Evolutionary conservation across 176 grass and related monocot species (phyloP).

Genomic region (Areca catechu): DNA sequence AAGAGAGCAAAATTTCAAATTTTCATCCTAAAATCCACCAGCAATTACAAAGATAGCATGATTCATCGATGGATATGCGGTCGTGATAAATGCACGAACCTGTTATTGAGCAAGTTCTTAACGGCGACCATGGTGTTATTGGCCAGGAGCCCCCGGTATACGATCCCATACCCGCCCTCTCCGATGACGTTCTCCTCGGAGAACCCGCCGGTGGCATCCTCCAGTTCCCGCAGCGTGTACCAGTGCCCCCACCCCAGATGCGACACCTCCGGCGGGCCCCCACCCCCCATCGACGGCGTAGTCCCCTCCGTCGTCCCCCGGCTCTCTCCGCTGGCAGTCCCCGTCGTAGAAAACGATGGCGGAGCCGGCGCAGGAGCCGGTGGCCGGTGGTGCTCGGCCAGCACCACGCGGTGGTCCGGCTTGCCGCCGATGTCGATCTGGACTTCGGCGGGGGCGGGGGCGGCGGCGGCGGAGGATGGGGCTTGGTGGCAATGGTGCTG

Average conservation of each 20-base stretch:
- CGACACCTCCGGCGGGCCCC: constrained; percentile 39
- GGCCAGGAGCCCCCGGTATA: constrained; percentile 55
- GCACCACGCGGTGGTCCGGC: constrained; percentile 28
- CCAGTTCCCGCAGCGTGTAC: constrained; percentile 59
- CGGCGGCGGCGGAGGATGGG: constrained; percentile 7
- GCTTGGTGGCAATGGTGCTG: not conserved
- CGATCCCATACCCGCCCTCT: constrained; percentile 81
- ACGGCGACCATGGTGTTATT: constrained; percentile 68
- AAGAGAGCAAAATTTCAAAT: too few species aligned
- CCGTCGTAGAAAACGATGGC: constrained; percentile 16
- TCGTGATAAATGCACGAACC: constrained; percentile 14
- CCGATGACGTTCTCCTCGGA: constrained; percentile 59
- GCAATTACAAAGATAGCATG: too few species aligned
- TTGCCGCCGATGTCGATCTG: constrained; percentile 43
- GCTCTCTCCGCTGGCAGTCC: constrained; percentile 30
- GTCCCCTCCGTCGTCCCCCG: constrained; percentile 6
- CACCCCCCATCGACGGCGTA: constrained; percentile 6
- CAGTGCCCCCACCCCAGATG: constrained; percentile 60
- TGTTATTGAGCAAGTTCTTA: constrained; percentile 90
- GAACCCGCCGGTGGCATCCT: constrained; percentile 54
- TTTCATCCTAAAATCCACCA: too few species aligned
- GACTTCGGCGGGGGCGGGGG: constrained; percentile 27
- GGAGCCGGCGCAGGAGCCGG: constrained; percentile 27
- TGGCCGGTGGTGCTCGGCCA: constrained; percentile 10
- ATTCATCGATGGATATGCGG: not conserved